Conservation (phyloP, 2,329 filamentous ascomycete genomes). For the Colletotrichum endophyticum region DNA sequence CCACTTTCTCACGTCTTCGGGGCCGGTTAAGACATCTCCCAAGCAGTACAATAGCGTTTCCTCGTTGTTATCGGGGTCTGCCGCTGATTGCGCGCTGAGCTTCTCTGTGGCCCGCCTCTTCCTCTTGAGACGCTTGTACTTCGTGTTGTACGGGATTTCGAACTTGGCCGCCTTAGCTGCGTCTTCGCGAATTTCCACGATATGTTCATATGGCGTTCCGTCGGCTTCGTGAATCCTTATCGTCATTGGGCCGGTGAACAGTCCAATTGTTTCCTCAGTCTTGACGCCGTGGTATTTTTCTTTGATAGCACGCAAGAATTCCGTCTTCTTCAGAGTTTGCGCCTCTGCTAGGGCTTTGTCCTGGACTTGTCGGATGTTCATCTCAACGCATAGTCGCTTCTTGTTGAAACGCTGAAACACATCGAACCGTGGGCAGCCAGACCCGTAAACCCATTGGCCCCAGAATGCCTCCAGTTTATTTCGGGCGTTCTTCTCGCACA, state of each 20-base stretch:
- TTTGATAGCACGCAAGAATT: constrained; percentile 85
- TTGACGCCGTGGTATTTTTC: constrained; percentile 76
- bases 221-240: constrained; percentile 98
- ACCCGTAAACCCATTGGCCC: constrained; percentile 87
- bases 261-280: constrained; percentile 72
- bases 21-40: constrained; percentile 85
- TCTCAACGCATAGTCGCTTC: constrained; percentile 93
- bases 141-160: constrained; percentile 98
- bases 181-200: constrained; percentile 91
- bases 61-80: constrained; percentile 65
- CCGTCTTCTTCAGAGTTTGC: constrained; percentile 52
- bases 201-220: constrained; percentile 97
- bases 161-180: constrained; percentile 77
- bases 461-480: constrained; percentile 90
- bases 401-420: constrained; percentile 95
- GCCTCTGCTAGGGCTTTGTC: constrained; percentile 37
- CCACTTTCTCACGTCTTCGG: constrained; percentile 85
- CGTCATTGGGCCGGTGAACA: constrained; percentile 96
- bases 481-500: constrained; percentile 88
- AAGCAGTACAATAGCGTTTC: constrained; percentile 89
- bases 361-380: constrained; percentile 82
- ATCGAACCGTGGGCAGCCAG: constrained; percentile 87
- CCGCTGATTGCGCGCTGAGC: constrained; percentile 63
- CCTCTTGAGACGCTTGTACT: constrained; percentile 95
- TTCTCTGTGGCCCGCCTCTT: constrained; percentile 55